Evolutionary conservation across 805 yeast species (phyloP).

Genomic region (Ogataea saltuana): DNA sequence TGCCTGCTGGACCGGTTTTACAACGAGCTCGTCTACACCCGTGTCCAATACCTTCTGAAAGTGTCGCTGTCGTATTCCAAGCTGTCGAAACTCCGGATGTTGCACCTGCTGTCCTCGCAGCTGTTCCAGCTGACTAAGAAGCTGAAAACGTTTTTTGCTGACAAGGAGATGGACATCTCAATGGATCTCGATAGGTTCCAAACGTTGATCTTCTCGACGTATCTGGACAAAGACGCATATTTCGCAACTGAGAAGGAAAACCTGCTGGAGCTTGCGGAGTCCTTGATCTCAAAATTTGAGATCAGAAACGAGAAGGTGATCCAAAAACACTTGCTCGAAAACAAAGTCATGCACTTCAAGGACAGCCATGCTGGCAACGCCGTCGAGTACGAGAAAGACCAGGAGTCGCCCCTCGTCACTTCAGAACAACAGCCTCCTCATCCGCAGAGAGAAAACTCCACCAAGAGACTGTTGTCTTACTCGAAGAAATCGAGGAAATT

Average conservation of each 20-base stretch:
- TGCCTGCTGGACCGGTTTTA: conserved; percentile 74
- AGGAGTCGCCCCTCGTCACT: conserved; percentile 9
- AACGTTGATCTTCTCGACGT: conserved; percentile 72
- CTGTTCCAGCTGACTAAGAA: conserved; percentile 62
- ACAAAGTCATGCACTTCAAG: conserved; percentile 30
- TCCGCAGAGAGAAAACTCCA: conserved; percentile 18
- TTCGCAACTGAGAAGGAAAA: conserved; percentile 70
- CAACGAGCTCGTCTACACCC: conserved; percentile 65
- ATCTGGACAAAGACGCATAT: conserved; percentile 64
- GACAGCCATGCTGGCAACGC: conserved; percentile 21
- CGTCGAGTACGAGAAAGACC: conserved; percentile 15
- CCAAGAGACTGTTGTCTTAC: conserved; percentile 17
- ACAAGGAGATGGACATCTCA: conserved; percentile 47
- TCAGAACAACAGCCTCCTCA: conserved; percentile 2
- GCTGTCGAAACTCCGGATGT: conserved; percentile 71
- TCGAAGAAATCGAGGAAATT: conserved; percentile 27
- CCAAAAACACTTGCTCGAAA: conserved; percentile 36
- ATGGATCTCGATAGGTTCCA: conserved; percentile 66
- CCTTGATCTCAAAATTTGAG: conserved; percentile 47
- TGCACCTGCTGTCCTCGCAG: conserved; percentile 64
- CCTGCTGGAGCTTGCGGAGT: conserved; percentile 54
- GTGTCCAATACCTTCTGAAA: conserved; percentile 57
- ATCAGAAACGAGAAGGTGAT: conserved; percentile 39
- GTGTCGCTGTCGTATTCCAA: conserved; percentile 63
- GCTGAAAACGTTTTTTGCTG: conserved; percentile 58